phyloP scores from a whole-genome alignment of 2,329 filamentous ascomycete genomes.

The Mollisiaceae sp. region DNA sequence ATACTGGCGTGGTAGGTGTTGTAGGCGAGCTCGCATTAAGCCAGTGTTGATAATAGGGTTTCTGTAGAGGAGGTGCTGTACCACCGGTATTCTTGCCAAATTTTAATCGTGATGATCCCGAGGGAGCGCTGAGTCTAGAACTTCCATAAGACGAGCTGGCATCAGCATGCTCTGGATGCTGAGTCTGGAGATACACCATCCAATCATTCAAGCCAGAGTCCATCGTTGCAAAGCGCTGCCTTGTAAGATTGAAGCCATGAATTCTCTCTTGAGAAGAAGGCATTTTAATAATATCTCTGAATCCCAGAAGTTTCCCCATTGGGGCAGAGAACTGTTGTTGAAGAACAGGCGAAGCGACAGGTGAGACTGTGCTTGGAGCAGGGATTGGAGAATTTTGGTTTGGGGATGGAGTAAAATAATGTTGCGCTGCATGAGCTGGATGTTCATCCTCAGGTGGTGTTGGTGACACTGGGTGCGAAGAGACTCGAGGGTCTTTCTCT shows the following conservation, averaged over 20 bases:
- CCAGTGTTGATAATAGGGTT: slow-evolving; percentile 63
- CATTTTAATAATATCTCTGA: slow-evolving; percentile 79
- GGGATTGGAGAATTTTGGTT: slow-evolving; percentile 20
- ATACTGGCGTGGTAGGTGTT: slow-evolving; percentile 29
- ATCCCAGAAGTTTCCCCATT: slow-evolving; percentile 45
- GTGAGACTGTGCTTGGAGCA: slow-evolving; percentile 26
- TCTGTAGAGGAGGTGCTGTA: slow-evolving; percentile 41
- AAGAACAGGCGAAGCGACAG: slow-evolving; percentile 23
- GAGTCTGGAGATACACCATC: slow-evolving; percentile 53
- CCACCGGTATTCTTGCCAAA: slow-evolving; percentile 30
- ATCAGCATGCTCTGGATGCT: slow-evolving; percentile 55
- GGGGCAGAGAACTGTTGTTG: slow-evolving; percentile 14
- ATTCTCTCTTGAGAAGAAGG: slow-evolving; percentile 71
- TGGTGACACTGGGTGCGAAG: slow-evolving; percentile 45
- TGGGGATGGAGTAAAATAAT: slow-evolving; percentile 27
- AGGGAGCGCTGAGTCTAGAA: slow-evolving; percentile 25
- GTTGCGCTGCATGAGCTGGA: slow-evolving; percentile 38
- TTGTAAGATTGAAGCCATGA: slow-evolving; percentile 72
- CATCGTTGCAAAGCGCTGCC: slow-evolving; percentile 70
- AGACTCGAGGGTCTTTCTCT: slow-evolving; percentile 49
- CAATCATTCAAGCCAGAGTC: slow-evolving; percentile 75
- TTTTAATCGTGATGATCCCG: slow-evolving; percentile 32
- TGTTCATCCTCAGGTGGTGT: slow-evolving; percentile 49
- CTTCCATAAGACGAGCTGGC: slow-evolving; percentile 35
- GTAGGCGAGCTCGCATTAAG: slow-evolving; percentile 53